Evolutionary conservation across 2,329 filamentous ascomycete species (phyloP).

Genomic region (Fusarium sp.): DNA sequence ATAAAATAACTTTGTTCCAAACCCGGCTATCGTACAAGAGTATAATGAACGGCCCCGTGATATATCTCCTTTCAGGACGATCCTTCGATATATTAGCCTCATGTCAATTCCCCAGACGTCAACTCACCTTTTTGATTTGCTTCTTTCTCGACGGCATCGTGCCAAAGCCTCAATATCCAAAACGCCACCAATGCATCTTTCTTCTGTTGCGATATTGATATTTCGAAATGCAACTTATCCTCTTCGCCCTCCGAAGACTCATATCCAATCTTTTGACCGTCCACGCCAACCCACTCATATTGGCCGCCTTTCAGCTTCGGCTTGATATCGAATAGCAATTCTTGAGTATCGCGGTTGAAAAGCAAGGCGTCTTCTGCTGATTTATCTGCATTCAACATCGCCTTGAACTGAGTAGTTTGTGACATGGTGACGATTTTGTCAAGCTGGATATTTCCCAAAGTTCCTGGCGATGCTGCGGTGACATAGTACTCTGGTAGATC

Average conservation of each 20-base stretch:
- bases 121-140: neutral
- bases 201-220: neutral
- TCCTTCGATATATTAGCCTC: neutral
- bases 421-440: neutral
- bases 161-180: slow-evolving; percentile 31
- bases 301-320: slow-evolving; percentile 2
- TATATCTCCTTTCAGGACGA: neutral
- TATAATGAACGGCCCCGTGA: fast-evolving
- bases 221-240: neutral
- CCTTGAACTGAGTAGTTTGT: neutral
- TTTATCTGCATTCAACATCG: slow-evolving; percentile 11
- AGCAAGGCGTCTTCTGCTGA: slow-evolving; percentile 9
- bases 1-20: neutral
- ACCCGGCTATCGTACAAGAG: neutral
- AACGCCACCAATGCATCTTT: slow-evolving; percentile 20
- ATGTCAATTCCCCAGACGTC: fast-evolving
- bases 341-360: slow-evolving; percentile 2
- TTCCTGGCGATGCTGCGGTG: slow-evolving; percentile 16
- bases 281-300: slow-evolving; percentile 21
- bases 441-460: slow-evolving; percentile 23
- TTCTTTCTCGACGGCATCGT: neutral
- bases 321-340: slow-evolving; percentile 14
- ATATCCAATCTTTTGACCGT: neutral
- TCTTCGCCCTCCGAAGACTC: neutral
- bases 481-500: slow-evolving; percentile 21